These are phyloP conservation scores for Cystofilobasidium ferigula DNA, from an alignment of 768 basidiomycete genomes.

Conservation along the genomic window DNA sequence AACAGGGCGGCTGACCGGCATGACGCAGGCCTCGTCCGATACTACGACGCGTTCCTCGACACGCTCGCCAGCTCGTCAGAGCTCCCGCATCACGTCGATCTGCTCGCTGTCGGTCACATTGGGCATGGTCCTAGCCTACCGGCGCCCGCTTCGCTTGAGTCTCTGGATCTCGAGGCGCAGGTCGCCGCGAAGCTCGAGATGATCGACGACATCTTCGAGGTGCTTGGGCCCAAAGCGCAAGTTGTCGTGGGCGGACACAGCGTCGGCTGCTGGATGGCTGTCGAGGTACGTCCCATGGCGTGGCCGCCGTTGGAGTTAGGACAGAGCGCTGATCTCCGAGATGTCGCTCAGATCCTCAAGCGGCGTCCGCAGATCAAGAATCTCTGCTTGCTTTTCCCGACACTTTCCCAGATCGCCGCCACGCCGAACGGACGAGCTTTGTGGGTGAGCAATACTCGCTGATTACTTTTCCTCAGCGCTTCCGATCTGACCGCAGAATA, in stretches of 20 bases:
- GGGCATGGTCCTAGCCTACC: not conserved
- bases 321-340: too few relatives aligned
- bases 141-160: not conserved
- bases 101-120: constrained; percentile 4
- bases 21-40: not conserved
- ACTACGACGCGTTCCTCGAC: not conserved
- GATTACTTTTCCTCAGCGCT: not conserved
- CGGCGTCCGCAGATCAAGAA: not conserved
- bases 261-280: constrained; percentile 7
- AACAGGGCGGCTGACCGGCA: not conserved
- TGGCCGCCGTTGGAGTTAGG: too few relatives aligned
- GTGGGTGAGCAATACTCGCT: not conserved
- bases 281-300: constrained; percentile 9
- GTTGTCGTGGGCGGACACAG: not conserved
- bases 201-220: not conserved
- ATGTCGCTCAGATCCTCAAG: not conserved
- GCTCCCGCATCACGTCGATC: not conserved
- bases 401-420: constrained; percentile 6
- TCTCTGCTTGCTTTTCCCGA: not conserved
- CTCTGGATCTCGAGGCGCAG: not conserved
- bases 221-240: not conserved
- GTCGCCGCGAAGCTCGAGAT: constrained; percentile 5
- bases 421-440: not conserved
- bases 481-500: not conserved
- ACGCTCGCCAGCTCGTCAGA: not conserved